phyloP scores from a whole-genome alignment of 257 asterid species.

The Fraxinus quadrangulata region DNA sequence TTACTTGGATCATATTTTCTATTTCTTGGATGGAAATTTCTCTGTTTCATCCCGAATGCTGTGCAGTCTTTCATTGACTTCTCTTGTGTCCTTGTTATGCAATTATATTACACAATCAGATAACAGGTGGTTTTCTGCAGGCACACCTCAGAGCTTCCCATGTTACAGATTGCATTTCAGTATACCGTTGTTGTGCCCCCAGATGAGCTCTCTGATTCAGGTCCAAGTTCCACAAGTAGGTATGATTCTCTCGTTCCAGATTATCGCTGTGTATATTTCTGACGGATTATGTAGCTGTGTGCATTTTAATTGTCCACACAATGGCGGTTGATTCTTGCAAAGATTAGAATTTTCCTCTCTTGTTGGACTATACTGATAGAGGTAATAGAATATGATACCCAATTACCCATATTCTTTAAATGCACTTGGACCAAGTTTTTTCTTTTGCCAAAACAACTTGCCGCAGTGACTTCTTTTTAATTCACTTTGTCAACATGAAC shows the following conservation, averaged over 20 bases:
- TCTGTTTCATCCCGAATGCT: constrained; percentile 14
- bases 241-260: constrained; percentile 38
- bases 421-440: constrained; percentile 5
- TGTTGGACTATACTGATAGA: not conserved
- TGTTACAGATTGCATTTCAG: constrained; percentile 95
- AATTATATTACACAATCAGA: constrained; percentile 14
- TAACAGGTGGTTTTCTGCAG: constrained; percentile 46
- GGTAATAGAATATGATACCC: not conserved
- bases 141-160: constrained; percentile 81
- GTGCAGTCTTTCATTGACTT: not conserved
- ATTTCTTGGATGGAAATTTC: constrained; percentile 24
- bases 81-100: constrained; percentile 6
- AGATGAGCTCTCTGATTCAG: constrained; percentile 53
- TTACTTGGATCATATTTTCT: constrained; percentile 12
- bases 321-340: not conserved
- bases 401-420: not conserved
- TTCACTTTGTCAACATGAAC: constrained; percentile 14
- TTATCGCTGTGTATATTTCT: constrained; percentile 18
- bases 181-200: constrained; percentile 92
- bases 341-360: not conserved
- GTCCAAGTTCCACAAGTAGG: constrained; percentile 64
- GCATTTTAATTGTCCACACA: constrained; percentile 15
- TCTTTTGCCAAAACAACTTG: not conserved
- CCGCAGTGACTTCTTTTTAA: not conserved
- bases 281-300: constrained; percentile 17